A percentile compares a stretch with the other conserved stretches of the same genome.
Conservation (phyloP, 192 early-diverging fungal genomes). For the Coemansia sp. region DNA sequence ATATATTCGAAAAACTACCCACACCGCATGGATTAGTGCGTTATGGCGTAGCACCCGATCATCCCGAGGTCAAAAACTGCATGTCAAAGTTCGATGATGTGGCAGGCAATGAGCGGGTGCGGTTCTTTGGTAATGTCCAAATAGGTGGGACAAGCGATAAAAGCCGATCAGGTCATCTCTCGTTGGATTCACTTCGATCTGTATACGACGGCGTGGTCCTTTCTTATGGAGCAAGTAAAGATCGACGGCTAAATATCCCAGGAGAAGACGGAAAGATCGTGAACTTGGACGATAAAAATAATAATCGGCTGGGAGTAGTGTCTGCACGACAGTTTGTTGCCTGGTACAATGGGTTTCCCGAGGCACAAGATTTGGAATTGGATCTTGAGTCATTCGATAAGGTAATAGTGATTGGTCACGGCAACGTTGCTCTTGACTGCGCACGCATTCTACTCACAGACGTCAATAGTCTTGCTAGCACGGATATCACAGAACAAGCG, state of each 20-base stretch:
- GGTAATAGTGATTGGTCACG: conserved; percentile 84
- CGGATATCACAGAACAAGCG: conserved; percentile 82
- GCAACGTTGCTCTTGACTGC: conserved; percentile 93
- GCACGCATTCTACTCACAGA: conserved; percentile 81
- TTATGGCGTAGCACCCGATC: conserved; percentile 95
- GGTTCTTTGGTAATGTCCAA: conserved; percentile 78
- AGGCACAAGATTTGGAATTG: conserved; percentile 57
- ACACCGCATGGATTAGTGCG: conserved; percentile 88
- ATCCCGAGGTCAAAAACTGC: conserved; percentile 87
- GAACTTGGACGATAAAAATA: neutral
- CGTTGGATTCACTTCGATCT: conserved; percentile 55
- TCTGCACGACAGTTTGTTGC: conserved; percentile 85
- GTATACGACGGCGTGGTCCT: conserved; percentile 79
- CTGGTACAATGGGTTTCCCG: conserved; percentile 93
- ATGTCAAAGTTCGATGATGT: conserved; percentile 85
- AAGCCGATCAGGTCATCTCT: conserved; percentile 12
- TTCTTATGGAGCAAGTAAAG: conserved; percentile 81
- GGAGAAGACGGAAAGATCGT: conserved; percentile 56
- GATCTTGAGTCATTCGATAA: conserved; percentile 71
- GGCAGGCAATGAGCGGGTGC: conserved; percentile 63
- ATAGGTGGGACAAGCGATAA: conserved; percentile 49
- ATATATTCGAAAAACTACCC: conserved; percentile 84
- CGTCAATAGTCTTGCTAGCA: conserved; percentile 69
- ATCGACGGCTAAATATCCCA: conserved; percentile 66
- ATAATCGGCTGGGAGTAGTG: conserved; percentile 55